A percentile compares a stretch with the other conserved stretches of the same genome.
Conservation (phyloP, 164 flowering plant genomes). For the Berberis thunbergii region DNA sequence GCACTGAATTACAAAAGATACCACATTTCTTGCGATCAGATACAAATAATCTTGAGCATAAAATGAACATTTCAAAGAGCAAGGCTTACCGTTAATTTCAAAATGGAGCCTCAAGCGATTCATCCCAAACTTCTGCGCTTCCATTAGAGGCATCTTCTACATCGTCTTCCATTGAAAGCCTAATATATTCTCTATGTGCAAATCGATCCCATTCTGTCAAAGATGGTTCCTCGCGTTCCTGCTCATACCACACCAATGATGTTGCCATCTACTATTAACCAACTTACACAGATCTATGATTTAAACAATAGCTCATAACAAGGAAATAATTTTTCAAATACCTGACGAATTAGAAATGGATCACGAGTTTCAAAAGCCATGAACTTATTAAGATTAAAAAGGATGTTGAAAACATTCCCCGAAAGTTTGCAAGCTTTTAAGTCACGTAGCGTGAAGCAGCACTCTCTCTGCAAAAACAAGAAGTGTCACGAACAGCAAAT, state of each 20-base stretch:
- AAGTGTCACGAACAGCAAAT: background rate
- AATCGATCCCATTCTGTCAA: conserved; percentile 99
- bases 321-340: conserved; percentile 13
- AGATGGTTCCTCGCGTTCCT: conserved; percentile 95
- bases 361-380: conserved; percentile 96
- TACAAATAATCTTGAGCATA: too few relatives aligned
- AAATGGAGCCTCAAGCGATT: conserved; percentile 94
- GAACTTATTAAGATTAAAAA: conserved; percentile 91
- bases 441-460: conserved; percentile 63
- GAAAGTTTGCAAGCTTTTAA: conserved; percentile 78
- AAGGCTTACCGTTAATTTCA: conserved; percentile 27
- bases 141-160: conserved; percentile 94
- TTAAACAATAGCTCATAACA: background rate
- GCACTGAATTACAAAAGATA: too few relatives aligned
- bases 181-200: conserved; percentile 91
- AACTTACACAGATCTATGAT: background rate
- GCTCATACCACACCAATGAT: conserved; percentile 12
- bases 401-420: conserved; percentile 85
- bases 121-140: conserved; percentile 98
- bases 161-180: conserved; percentile 99
- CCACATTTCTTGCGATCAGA: too few relatives aligned
- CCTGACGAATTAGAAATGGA: conserved; percentile 98
- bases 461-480: conserved; percentile 50
- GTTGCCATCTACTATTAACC: background rate
- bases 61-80: background rate